These are phyloP conservation scores for Singerocomus rubriflavus DNA, from an alignment of 1,284 basidiomycete species.

Conservation along the genomic window DNA sequence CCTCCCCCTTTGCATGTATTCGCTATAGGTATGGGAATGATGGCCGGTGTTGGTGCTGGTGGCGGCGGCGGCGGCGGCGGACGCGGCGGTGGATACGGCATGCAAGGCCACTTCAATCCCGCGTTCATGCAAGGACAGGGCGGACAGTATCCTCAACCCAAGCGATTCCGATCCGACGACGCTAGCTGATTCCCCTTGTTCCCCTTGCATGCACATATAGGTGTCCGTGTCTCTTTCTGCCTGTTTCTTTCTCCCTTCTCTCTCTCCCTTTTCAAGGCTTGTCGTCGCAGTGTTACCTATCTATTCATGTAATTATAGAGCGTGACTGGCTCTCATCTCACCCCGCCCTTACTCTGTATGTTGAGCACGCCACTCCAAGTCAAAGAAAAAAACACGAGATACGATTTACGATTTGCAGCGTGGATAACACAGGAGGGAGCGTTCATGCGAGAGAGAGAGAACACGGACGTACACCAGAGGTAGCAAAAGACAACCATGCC, in stretches of 20 bases:
- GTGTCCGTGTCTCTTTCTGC: neutral
- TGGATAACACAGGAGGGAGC: no score
- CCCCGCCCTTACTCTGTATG: no score
- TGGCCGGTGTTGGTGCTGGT: slow-evolving; percentile 29
- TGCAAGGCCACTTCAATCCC: slow-evolving; percentile 67
- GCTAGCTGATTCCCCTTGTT: slow-evolving; percentile 28
- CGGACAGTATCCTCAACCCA: slow-evolving; percentile 44
- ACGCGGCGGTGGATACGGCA: slow-evolving; percentile 45
- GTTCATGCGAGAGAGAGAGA: no score
- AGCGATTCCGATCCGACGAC: slow-evolving; percentile 50
- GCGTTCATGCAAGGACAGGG: slow-evolving; percentile 59
- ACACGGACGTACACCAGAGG: no score
- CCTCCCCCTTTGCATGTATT: slow-evolving; percentile 26
- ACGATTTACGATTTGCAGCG: no score
- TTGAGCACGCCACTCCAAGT: no score
- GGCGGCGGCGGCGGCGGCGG: slow-evolving; percentile 12
- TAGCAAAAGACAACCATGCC: no score
- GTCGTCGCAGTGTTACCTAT: slow-evolving; percentile 9
- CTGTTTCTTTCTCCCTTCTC: neutral
- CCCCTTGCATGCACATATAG: neutral
- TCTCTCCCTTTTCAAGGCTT: no score
- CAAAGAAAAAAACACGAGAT: no score
- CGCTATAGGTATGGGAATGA: slow-evolving; percentile 50
- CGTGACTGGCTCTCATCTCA: no score
- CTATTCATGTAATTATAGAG: slow-evolving; percentile 25